A percentile compares a stretch with the other conserved stretches of the same genome.
phyloP scores from a whole-genome alignment of 345 rosid genomes.

The Clarkia xantiana region DNA sequence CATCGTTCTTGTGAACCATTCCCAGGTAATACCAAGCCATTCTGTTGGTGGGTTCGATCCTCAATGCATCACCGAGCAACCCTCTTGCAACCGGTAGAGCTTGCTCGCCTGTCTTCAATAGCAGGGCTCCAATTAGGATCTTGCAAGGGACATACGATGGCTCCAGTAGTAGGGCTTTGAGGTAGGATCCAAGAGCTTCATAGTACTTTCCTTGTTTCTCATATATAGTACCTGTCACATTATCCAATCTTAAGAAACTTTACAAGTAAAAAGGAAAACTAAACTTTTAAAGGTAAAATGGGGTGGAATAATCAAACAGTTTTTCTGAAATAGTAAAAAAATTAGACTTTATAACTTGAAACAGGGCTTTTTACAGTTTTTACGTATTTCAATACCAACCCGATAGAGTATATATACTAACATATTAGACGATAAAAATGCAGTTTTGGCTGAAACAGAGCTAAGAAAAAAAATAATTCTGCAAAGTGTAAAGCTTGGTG shows the following conservation, averaged over 20 bases:
- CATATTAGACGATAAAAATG: no score
- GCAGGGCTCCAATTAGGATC: conserved; percentile 41
- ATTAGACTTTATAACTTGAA: no score
- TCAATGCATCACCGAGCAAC: conserved; percentile 73
- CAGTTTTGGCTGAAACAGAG: no score
- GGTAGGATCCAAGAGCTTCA: conserved; percentile 35
- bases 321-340: no score
- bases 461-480: no score
- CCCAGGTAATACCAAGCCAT: conserved; percentile 90
- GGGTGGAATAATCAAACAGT: no score
- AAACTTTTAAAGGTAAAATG: no score
- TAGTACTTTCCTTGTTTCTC: conserved; percentile 52
- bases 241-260: no score
- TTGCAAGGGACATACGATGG: conserved; percentile 51
- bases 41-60: conserved; percentile 72
- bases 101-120: conserved; percentile 36
- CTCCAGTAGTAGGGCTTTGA: conserved; percentile 49
- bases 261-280: conserved; percentile 10
- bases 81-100: conserved; percentile 77
- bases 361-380: background rate
- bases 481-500: no score
- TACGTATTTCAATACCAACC: background rate
- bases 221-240: conserved; percentile 50
- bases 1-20: conserved; percentile 56
- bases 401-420: no score